phyloP scores from a whole-genome alignment of 345 rosid species.

The Boechera stricta region DNA sequence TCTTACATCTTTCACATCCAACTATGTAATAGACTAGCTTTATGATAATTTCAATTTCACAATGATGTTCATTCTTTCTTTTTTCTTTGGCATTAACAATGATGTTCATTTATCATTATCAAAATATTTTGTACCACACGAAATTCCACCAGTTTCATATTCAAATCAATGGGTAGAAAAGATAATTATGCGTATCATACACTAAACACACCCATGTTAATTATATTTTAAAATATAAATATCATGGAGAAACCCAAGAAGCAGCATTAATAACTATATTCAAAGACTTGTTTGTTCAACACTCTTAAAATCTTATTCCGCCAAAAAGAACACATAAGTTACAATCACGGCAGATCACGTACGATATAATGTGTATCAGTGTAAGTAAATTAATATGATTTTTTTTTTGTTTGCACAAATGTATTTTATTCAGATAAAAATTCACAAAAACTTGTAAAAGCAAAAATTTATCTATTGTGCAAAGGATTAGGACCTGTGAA shows the following conservation, averaged over 20 bases:
- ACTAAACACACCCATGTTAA: background rate
- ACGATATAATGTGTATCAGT: constrained; percentile 37
- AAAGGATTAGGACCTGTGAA: constrained; percentile 53
- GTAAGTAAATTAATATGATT: background rate
- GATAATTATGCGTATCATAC: constrained; percentile 6
- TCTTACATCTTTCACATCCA: constrained; percentile 30
- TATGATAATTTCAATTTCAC: constrained; percentile 40
- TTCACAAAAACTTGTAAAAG: constrained; percentile 38
- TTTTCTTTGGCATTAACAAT: constrained; percentile 40
- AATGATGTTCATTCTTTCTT: constrained; percentile 39
- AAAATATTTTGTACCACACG: constrained; percentile 25
- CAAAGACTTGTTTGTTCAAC: constrained; percentile 29
- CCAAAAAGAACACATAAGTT: constrained; percentile 7
- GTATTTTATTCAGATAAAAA: constrained; percentile 36
- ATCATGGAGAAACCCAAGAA: constrained; percentile 15
- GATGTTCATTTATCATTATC: constrained; percentile 34
- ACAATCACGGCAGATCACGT: constrained; percentile 32
- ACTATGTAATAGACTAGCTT: constrained; percentile 24
- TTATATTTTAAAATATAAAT: background rate
- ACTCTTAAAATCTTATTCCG: constrained; percentile 29
- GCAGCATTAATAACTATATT: constrained; percentile 1
- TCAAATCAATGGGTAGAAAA: background rate
- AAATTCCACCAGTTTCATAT: constrained; percentile 24
- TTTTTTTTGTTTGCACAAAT: constrained; percentile 32
- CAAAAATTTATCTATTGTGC: constrained; percentile 40